Conservation (phyloP, 108 stramenopile genomes). For the Aurantiochytrium sp. region DNA sequence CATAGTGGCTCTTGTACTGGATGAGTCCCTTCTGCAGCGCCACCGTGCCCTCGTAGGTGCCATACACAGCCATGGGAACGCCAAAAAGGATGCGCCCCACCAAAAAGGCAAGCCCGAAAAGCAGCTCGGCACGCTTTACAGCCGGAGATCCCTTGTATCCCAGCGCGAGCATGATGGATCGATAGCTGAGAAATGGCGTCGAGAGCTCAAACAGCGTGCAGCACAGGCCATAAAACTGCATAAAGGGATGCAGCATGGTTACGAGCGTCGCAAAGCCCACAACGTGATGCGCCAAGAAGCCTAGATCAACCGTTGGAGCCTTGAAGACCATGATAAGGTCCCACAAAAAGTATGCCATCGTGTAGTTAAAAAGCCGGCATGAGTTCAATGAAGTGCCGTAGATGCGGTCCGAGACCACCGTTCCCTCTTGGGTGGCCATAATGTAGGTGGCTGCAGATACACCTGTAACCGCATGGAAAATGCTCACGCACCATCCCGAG, state of each 20-base stretch:
- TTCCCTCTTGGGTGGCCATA: not conserved
- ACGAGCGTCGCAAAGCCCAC: not conserved
- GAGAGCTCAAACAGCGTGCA: not conserved
- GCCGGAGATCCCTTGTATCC: not conserved
- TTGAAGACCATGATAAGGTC: not conserved
- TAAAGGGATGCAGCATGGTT: not conserved
- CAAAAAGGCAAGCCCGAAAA: not conserved
- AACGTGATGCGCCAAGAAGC: not conserved
- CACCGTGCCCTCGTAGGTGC: not conserved
- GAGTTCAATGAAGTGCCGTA: not conserved
- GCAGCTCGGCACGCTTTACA: not conserved
- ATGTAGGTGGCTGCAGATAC: not conserved
- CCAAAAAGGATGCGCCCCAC: not conserved
- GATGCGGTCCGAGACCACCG: not conserved
- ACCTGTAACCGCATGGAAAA: not conserved
- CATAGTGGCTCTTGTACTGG: not conserved
- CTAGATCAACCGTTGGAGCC: not conserved
- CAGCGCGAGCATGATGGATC: not conserved
- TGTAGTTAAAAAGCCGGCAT: not conserved
- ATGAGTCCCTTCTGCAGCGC: not conserved
- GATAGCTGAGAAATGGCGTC: not conserved
- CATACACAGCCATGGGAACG: not conserved
- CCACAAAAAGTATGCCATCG: constrained; percentile 4
- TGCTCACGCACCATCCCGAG: not conserved
- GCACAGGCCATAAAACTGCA: not conserved